A percentile compares a stretch with the other conserved stretches of the same genome.
Conservation (phyloP, 768 basidiomycete species). For the Lyophyllum shimeji region DNA sequence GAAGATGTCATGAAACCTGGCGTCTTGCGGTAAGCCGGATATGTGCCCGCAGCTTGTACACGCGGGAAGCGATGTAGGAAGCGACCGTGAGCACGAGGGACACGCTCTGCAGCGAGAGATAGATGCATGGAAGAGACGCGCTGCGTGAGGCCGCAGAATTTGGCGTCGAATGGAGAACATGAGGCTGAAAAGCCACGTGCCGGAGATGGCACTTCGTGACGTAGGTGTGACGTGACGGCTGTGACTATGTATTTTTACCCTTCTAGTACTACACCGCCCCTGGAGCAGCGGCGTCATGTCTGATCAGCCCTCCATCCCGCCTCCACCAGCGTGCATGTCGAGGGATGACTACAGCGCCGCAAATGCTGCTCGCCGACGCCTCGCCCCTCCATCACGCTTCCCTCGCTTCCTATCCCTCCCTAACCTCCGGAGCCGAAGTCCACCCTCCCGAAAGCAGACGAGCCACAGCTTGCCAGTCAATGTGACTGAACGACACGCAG, state of each 20-base stretch:
- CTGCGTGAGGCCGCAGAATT: slow-evolving; percentile 6
- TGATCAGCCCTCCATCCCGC: slow-evolving; percentile 20
- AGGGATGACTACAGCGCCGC: slow-evolving; percentile 41
- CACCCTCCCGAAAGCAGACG: slow-evolving; percentile 13
- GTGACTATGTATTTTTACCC: background rate
- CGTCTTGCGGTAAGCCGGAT: slow-evolving; percentile 49
- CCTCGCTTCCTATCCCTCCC: slow-evolving; percentile 32
- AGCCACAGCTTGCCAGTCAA: background rate
- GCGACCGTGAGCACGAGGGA: slow-evolving; percentile 57
- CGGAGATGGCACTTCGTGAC: background rate
- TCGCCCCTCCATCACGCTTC: slow-evolving; percentile 35
- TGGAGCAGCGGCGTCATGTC: too few relatives aligned
- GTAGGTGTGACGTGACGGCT: background rate
- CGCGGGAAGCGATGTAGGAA: slow-evolving; percentile 70
- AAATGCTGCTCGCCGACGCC: slow-evolving; percentile 46
- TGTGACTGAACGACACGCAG: background rate
- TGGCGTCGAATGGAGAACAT: slow-evolving; percentile 14
- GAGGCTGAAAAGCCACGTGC: background rate
- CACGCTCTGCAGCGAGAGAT: slow-evolving; percentile 35
- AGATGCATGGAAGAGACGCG: slow-evolving; percentile 11
- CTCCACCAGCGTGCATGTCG: slow-evolving; percentile 38
- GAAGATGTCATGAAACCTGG: slow-evolving; percentile 69
- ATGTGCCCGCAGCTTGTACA: slow-evolving; percentile 76
- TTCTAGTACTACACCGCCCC: too few relatives aligned
- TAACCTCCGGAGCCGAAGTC: slow-evolving; percentile 20